Base-by-base conservation (phyloP, 2,329 filamentous ascomycete species). In the Cercospora zeae-maydis region DNA sequence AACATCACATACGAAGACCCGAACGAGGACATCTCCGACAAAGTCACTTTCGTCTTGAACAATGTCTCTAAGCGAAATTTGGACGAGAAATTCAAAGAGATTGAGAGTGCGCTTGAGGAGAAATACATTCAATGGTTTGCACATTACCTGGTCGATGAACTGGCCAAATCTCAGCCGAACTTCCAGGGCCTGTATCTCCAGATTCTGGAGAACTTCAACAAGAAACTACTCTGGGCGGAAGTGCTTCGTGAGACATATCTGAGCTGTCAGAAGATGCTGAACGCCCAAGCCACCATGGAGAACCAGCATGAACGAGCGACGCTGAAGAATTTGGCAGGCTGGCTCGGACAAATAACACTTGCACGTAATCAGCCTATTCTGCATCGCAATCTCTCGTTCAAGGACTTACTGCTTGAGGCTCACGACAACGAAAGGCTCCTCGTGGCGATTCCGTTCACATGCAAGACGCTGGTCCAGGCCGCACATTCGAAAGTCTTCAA, bases 91-190 rank as follows among this genome's bases (percentile, higher is more conserved):
- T 88, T 93, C 71, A 83, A 84, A 58, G 92, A 97, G 69, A 84
- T 99, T 37, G 88, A 86, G 55, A 88, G 91, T 39, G 86, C 90
- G 49, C 79, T 99, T 53, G 87, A 92, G 56, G 86, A 89, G 58
- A 87, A 88, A 69, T 89, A 97, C 75, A 90, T 96, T 72, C 92
- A 96, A 73, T 99, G 95, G 95, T 99, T 99, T 73, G 95, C 96
- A 6, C 88, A 88, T 53, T 96, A 98, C 73, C 82, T 99, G 9
- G 95, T 99, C 2, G 93, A 97, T 73, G 91, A 97, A 75, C 91
- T 96, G 51, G 96, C 93, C 33, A 98, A 97, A 78, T 88, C 96
- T 81, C 93, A 99, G 75, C 93, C 93, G 5, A 99, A 99, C 76
- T 98, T 96, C 73, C 95, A 99, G 70, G 85, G 90, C 63, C 86